phyloP scores from a whole-genome alignment of 2,329 filamentous ascomycete genomes.

The Seiridium cupressi region DNA sequence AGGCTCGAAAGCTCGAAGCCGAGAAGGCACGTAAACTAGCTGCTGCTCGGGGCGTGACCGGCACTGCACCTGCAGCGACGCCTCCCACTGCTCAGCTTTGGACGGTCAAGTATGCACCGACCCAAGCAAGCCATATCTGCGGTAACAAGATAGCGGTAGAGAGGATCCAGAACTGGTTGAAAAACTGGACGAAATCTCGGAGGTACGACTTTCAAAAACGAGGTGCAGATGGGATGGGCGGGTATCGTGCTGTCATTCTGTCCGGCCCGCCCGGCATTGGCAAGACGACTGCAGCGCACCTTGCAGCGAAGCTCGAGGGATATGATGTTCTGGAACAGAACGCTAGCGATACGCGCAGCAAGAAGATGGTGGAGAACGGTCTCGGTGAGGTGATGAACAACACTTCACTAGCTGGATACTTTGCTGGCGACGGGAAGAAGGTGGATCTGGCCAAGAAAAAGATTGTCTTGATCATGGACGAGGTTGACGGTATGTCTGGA shows the following conservation, averaged over 20 bases:
- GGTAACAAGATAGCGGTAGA: constrained; percentile 92
- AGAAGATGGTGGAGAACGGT: constrained; percentile 87
- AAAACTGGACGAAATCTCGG: constrained; percentile 74
- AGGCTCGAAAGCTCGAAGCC: constrained; percentile 49
- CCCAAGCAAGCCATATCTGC: constrained; percentile 81
- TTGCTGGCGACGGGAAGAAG: constrained; percentile 77
- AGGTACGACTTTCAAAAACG: constrained; percentile 79
- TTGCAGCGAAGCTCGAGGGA: constrained; percentile 88
- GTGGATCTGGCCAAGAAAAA: constrained; percentile 85
- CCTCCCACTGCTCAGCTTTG: constrained; percentile 67
- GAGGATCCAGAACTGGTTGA: constrained; percentile 84
- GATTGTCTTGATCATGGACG: constrained; percentile 95
- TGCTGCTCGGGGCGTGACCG: constrained; percentile 38
- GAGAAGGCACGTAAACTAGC: constrained; percentile 53
- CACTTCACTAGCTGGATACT: constrained; percentile 87
- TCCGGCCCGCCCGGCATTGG: constrained; percentile 95
- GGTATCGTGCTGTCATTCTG: constrained; percentile 86
- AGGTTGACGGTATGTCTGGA: constrained; percentile 98
- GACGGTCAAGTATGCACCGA: constrained; percentile 94
- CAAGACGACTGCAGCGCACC: constrained; percentile 94
- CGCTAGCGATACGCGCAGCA: constrained; percentile 92
- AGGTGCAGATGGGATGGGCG: constrained; percentile 81
- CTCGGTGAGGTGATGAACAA: constrained; percentile 92
- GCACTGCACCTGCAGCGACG: constrained; percentile 34
- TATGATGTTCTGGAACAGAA: constrained; percentile 95